These are phyloP conservation scores for Cucurbita moschata DNA, from an alignment of 306 rosid species.

Conservation along the genomic window DNA sequence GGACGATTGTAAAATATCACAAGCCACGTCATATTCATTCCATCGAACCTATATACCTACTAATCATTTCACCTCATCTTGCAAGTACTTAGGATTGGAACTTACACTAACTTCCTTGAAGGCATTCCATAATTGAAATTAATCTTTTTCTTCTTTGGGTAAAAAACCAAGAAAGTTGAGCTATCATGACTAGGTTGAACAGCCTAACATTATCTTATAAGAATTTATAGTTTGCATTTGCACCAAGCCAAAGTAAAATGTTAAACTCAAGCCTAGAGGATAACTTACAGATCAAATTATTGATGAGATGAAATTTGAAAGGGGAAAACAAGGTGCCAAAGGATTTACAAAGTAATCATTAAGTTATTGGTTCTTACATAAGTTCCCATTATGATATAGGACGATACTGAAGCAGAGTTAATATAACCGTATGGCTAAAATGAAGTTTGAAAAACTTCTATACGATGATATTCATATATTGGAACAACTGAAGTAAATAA, in stretches of 20 bases:
- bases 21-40: neutral
- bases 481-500: neutral
- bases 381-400: neutral
- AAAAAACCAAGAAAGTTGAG: neutral
- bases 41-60: neutral
- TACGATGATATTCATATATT: neutral
- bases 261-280: neutral
- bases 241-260: neutral
- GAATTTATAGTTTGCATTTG: neutral
- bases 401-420: neutral
- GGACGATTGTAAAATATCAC: conserved; percentile 4
- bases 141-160: neutral
- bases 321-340: no score
- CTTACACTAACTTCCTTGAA: no score
- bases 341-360: neutral
- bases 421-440: neutral
- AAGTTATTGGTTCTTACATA: neutral
- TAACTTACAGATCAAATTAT: neutral
- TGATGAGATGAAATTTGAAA: no score
- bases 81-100: neutral
- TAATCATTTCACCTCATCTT: neutral
- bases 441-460: neutral
- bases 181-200: neutral
- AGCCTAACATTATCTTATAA: neutral
- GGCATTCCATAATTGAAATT: neutral